Evolutionary conservation across 106 monocot genomes (phyloP).

Genomic region (Vanilla planifolia): DNA sequence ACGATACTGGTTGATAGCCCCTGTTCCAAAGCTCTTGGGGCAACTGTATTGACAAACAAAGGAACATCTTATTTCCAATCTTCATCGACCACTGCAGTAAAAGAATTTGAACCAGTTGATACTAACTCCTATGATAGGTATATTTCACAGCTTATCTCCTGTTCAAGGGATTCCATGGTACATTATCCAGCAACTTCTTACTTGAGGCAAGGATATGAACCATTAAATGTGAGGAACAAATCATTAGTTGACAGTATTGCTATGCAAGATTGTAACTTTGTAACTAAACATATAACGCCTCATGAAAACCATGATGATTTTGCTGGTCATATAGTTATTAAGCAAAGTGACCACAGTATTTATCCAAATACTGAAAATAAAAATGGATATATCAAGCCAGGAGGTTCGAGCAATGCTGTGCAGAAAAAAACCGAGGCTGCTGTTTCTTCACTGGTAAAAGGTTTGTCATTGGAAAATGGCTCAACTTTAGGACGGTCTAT

Average conservation of each 20-base stretch:
- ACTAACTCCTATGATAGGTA: slow-evolving; percentile 31
- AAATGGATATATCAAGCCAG: slow-evolving; percentile 5
- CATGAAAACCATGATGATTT: slow-evolving; percentile 18
- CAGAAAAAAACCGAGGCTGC: neutral
- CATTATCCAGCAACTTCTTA: slow-evolving; percentile 11
- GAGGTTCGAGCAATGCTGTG: neutral
- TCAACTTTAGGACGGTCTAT: neutral
- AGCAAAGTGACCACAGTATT: slow-evolving; percentile 6
- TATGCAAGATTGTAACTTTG: slow-evolving; percentile 1
- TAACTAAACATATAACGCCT: slow-evolving; percentile 15
- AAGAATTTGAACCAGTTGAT: slow-evolving; percentile 4
- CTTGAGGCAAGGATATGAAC: slow-evolving; percentile 4
- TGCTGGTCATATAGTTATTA: slow-evolving; percentile 6
- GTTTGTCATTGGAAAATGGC: neutral
- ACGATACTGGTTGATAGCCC: neutral
- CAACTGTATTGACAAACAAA: slow-evolving; percentile 1
- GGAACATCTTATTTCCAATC: slow-evolving; percentile 13
- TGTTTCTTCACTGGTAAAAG: slow-evolving; percentile 7
- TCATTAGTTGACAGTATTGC: neutral
- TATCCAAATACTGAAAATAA: slow-evolving; percentile 13
- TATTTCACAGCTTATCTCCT: slow-evolving; percentile 32
- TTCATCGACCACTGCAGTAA: slow-evolving; percentile 1
- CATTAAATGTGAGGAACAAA: slow-evolving; percentile 8
- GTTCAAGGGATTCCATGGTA: slow-evolving; percentile 11
- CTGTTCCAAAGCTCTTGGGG: neutral